phyloP scores from a whole-genome alignment of 805 yeast genomes.

The Candida bentonensis region DNA sequence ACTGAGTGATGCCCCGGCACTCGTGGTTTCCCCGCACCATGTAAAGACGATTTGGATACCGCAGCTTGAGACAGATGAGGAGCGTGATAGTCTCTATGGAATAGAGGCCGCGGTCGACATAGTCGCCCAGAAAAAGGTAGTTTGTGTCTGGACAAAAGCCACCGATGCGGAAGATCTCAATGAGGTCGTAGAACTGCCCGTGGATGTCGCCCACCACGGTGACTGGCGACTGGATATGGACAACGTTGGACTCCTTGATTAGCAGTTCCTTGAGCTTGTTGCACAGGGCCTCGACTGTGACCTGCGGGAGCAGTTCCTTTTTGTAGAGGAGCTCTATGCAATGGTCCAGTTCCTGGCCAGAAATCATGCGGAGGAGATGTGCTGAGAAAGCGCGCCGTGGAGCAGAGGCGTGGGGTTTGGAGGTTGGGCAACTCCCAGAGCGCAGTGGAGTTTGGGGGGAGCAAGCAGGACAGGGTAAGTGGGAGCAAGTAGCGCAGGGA shows the following conservation, averaged over 20 bases:
- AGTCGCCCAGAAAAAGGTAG: conserved; percentile 86
- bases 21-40: conserved; percentile 93
- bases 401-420: no score
- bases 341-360: conserved; percentile 35
- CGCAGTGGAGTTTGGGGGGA: no score
- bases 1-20: conserved; percentile 90
- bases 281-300: conserved; percentile 58
- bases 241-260: conserved; percentile 72
- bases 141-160: conserved; percentile 90
- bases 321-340: conserved; percentile 54
- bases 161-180: conserved; percentile 88
- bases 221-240: conserved; percentile 71
- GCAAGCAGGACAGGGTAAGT: no score
- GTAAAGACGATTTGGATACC: conserved; percentile 75
- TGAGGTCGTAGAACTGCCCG: conserved; percentile 87
- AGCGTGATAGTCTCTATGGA: conserved; percentile 85
- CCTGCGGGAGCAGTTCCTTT: conserved; percentile 56
- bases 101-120: conserved; percentile 91
- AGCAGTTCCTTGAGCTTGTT: conserved; percentile 71
- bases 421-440: no score
- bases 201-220: conserved; percentile 97
- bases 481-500: no score
- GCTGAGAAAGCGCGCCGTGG: no score
- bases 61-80: conserved; percentile 64
- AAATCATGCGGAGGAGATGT: no score